These are phyloP conservation scores for Kluyveromyces lactis DNA, from an alignment of 805 yeast genomes.

Conservation along the genomic window DNA sequence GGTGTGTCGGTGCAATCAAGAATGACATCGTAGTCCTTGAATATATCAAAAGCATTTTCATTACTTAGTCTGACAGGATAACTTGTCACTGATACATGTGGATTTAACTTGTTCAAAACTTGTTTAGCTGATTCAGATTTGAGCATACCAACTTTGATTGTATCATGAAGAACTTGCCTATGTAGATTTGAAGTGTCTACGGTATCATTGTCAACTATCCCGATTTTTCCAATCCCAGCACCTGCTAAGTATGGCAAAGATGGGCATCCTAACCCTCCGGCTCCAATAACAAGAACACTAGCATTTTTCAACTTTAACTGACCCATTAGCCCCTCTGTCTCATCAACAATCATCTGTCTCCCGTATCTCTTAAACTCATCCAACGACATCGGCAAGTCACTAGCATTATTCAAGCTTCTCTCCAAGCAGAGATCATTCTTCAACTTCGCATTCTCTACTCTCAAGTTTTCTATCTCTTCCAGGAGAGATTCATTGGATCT, in stretches of 20 bases:
- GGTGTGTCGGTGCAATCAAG: slow-evolving; percentile 96
- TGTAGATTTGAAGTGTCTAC: slow-evolving; percentile 86
- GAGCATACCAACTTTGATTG: slow-evolving; percentile 53
- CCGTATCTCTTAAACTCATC: slow-evolving; percentile 84
- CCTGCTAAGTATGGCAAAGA: slow-evolving; percentile 78
- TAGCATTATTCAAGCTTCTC: not conserved
- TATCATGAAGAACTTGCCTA: slow-evolving; percentile 76
- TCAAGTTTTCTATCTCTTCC: slow-evolving; percentile 19
- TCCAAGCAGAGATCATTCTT: slow-evolving; percentile 10
- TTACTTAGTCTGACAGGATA: slow-evolving; percentile 44
- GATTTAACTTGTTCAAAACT: slow-evolving; percentile 52
- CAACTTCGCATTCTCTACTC: slow-evolving; percentile 22
- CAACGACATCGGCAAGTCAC: slow-evolving; percentile 27
- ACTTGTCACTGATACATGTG: slow-evolving; percentile 48
- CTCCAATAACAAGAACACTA: slow-evolving; percentile 75
- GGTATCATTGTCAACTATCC: slow-evolving; percentile 78
- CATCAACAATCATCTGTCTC: slow-evolving; percentile 90
- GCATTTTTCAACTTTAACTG: slow-evolving; percentile 55
- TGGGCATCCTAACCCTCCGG: slow-evolving; percentile 96
- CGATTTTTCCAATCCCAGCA: slow-evolving; percentile 79
- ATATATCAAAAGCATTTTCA: slow-evolving; percentile 53
- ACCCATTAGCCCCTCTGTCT: slow-evolving; percentile 41
- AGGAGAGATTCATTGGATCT: slow-evolving; percentile 9
- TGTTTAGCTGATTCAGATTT: slow-evolving; percentile 76
- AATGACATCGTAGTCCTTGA: slow-evolving; percentile 61